phyloP scores from a whole-genome alignment of 1,139 yeast genomes.

The Saccharomycopsis crataegensis region DNA sequence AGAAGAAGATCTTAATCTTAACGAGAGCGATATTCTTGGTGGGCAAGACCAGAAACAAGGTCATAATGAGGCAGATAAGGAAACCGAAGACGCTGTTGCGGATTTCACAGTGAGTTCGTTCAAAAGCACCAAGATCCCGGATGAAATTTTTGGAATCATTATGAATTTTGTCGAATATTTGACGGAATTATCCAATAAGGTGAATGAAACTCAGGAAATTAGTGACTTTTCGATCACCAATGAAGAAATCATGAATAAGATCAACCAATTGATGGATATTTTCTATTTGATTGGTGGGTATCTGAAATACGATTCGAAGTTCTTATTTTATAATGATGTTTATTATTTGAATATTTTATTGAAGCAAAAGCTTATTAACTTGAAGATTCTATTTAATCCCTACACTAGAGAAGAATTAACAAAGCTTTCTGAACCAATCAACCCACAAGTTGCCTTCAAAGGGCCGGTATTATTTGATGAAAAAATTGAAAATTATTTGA shows the following conservation, averaged over 20 bases:
- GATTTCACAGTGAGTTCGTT: background rate
- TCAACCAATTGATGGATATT: slow-evolving; percentile 14
- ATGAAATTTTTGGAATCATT: slow-evolving; percentile 10
- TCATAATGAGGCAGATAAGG: background rate
- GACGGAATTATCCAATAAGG: background rate
- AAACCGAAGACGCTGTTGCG: background rate
- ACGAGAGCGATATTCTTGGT: background rate
- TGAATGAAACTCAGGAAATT: background rate
- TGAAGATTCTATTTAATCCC: slow-evolving; percentile 1
- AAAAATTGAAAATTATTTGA: slow-evolving; percentile 15
- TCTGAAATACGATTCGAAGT: slow-evolving; percentile 18
- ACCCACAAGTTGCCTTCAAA: background rate
- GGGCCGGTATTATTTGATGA: slow-evolving; percentile 11
- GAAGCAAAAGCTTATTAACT: slow-evolving; percentile 3
- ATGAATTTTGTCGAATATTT: slow-evolving; percentile 3
- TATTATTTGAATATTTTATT: slow-evolving; percentile 15
- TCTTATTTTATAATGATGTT: slow-evolving; percentile 19
- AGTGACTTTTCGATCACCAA: background rate
- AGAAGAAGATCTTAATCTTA: slow-evolving; percentile 1
- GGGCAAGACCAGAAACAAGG: too few species aligned
- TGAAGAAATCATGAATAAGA: slow-evolving; percentile 4
- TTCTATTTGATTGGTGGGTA: slow-evolving; percentile 16
- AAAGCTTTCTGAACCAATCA: background rate
- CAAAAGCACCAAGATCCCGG: slow-evolving; percentile 16
- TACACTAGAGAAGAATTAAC: background rate